phyloP scores from a whole-genome alignment of 2,329 filamentous ascomycete species.

The Thielaviopsis musarum region DNA sequence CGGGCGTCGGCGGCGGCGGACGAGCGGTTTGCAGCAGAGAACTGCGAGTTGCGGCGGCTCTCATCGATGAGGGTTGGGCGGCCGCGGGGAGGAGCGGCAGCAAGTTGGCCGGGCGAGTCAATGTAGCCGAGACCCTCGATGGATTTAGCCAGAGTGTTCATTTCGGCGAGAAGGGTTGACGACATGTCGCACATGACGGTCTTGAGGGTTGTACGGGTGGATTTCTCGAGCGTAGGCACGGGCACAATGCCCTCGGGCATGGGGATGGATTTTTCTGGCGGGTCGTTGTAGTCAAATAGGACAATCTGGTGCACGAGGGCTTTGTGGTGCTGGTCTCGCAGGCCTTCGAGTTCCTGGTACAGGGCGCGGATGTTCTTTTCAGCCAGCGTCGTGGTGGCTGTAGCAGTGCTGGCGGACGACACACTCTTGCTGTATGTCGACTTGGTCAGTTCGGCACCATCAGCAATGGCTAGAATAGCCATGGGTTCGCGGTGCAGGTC shows the following conservation, averaged over 20 bases:
- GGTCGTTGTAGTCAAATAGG: conserved; percentile 54
- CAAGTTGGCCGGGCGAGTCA: conserved; percentile 51
- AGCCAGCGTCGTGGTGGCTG: conserved; percentile 14
- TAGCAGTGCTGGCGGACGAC: conserved; percentile 1
- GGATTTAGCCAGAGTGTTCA: conserved; percentile 56
- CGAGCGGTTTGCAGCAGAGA: conserved; percentile 27
- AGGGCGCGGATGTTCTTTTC: conserved; percentile 42
- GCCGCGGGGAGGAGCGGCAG: conserved; percentile 16
- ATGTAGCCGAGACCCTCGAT: conserved; percentile 59
- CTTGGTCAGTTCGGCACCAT: conserved; percentile 52
- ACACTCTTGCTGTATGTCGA: conserved; percentile 31
- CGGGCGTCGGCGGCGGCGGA: conserved; percentile 38
- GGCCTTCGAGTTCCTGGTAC: conserved; percentile 50
- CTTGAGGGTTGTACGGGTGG: conserved; percentile 53
- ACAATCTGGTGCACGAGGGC: conserved; percentile 64
- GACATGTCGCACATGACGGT: conserved; percentile 67
- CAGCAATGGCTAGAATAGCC: conserved; percentile 67
- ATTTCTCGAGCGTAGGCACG: conserved; percentile 51
- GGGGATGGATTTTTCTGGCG: conserved; percentile 30
- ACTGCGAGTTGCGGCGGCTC: conserved; percentile 39
- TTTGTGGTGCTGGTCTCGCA: conserved; percentile 58
- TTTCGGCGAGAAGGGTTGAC: conserved; percentile 54
- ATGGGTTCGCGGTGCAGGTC: conserved; percentile 78
- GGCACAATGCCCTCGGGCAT: conserved; percentile 52
- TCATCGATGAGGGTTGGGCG: conserved; percentile 15